Base-by-base conservation (phyloP, 805 yeast genomes). In the Saccharomycopsis selenospora region DNA sequence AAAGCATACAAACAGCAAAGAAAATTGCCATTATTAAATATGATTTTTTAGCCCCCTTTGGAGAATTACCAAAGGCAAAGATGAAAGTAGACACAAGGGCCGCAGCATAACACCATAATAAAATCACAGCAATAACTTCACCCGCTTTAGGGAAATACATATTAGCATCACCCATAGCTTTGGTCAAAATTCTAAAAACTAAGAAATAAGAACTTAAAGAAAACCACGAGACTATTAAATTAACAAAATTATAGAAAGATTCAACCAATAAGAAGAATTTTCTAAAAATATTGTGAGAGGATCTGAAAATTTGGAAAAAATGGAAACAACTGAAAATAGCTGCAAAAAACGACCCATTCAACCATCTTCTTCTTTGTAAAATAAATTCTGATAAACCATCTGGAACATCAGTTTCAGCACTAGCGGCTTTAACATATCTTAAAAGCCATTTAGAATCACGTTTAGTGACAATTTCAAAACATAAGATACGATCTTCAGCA, bases 401-500 rank as follows among this genome's bases (percentile, higher is more conserved):
- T 7, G 98, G 98, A 44, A 90, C 98, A 74, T 93, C 98, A 2
- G 98, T 93, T 56, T 86, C 90, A 0, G 97, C 98, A 54, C 77
- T 77, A 3, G 97, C 95, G 48, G 82, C 76, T 60, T 85, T 85
- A 57, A 91, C 95, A 60, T 89, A 91, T 57, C 81, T 78, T 57
- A 91, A 74, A 18, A 87, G 68, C 86, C 96, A 91, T 52, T 79
- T 73, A 54, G 80, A 74, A 43, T 76, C 67, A 50, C 71, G 72
- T 60, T 91, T 93, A 1, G 96, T 93, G 14, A 91, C 95, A 48
- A 91, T 73, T 66, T 91, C 98, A 69, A 87, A 91, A 74, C 98
- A 91, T 57, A 91, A 70, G 48, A 91, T 89, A 66, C 98, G 79
- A 66, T 93, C 99, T 66, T 91, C 98, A 6, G 99, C 99, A 49